These are phyloP conservation scores for Sporothrix globosa DNA, from an alignment of 2,329 filamentous ascomycete species.

Conservation along the genomic window DNA sequence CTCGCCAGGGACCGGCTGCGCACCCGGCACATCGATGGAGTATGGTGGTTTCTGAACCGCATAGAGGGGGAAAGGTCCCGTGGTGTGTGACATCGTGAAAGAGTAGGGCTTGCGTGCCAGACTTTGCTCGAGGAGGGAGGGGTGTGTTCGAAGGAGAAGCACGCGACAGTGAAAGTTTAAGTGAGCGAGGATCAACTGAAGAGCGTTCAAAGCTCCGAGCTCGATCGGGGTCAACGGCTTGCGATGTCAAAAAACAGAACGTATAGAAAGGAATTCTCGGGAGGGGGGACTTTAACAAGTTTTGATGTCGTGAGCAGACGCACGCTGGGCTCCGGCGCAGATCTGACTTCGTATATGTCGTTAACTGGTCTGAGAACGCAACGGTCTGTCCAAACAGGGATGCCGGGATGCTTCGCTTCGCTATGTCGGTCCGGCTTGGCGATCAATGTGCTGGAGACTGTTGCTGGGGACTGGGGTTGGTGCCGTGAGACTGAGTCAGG, in stretches of 20 bases:
- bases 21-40: conserved; percentile 71
- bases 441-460: neutral
- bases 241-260: neutral
- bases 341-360: neutral
- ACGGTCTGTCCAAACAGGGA: too few relatives aligned
- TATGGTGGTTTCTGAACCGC: conserved; percentile 72
- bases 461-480: neutral
- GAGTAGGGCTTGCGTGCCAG: neutral
- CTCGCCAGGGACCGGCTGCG: conserved; percentile 73
- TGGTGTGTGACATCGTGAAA: conserved; percentile 29
- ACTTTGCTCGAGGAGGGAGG: neutral
- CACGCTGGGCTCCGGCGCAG: neutral
- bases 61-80: conserved; percentile 55
- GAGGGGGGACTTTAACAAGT: neutral
- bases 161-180: neutral
- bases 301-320: neutral
- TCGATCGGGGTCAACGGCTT: neutral
- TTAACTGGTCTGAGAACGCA: neutral
- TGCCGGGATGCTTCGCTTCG: too few relatives aligned
- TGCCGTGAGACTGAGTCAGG: neutral
- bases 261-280: neutral
- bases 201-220: neutral
- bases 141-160: neutral
- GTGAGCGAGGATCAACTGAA: neutral
- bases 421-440: conserved; percentile 17